Conservation (phyloP, 345 rosid species). For the Syzygium oleosum region DNA sequence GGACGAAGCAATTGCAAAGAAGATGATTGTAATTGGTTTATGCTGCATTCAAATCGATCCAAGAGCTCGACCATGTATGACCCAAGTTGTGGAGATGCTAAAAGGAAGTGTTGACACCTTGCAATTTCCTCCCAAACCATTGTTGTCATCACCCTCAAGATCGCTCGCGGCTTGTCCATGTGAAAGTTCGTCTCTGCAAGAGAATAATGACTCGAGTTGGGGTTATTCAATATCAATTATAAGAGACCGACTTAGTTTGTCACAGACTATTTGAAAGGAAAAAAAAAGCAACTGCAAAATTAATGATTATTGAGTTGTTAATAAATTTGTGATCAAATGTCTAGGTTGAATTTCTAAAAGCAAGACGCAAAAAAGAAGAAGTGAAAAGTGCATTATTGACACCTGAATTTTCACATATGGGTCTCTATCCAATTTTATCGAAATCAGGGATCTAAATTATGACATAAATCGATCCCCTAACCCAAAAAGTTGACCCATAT, state of each 20-base stretch:
- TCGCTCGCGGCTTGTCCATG: background rate
- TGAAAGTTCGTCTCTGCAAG: background rate
- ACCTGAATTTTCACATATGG: background rate
- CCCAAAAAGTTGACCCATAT: background rate
- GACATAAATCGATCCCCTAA: background rate
- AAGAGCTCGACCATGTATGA: background rate
- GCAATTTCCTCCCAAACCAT: background rate
- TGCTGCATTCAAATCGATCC: background rate
- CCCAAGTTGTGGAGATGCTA: background rate
- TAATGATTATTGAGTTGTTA: background rate
- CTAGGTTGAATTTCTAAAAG: background rate
- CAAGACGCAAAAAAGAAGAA: background rate
- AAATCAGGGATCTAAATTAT: background rate
- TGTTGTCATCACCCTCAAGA: background rate
- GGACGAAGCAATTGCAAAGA: background rate
- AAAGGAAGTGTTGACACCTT: background rate
- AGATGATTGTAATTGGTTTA: background rate
- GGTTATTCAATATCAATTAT: background rate
- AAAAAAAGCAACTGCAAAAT: fast-evolving
- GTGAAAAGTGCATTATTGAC: background rate
- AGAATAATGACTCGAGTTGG: background rate
- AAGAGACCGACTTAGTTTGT: background rate
- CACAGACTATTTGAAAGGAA: background rate
- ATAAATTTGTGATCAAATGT: background rate
- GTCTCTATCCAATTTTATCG: background rate